These are phyloP conservation scores for Monosporascus ibericus DNA, from an alignment of 2,329 filamentous ascomycete genomes.

Conservation along the genomic window DNA sequence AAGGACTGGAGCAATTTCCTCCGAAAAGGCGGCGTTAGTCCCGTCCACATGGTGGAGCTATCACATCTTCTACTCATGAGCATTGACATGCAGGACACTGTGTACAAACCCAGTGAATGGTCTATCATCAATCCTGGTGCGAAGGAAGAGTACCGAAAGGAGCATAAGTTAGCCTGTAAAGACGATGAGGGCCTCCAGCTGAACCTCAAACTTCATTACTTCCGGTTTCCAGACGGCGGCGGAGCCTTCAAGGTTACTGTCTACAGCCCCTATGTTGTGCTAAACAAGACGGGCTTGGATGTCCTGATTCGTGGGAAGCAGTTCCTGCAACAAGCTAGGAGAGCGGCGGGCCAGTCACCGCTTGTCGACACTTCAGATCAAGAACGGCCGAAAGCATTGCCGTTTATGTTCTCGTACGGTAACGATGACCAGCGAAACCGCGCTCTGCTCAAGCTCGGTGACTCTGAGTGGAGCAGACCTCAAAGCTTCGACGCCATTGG, in stretches of 20 bases:
- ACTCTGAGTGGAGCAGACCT: conserved; percentile 93
- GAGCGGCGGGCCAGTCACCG: conserved; percentile 75
- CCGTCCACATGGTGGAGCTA: conserved; percentile 93
- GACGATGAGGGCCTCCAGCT: conserved; percentile 77
- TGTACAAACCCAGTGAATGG: conserved; percentile 93
- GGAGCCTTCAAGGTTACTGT: conserved; percentile 95
- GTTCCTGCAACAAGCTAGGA: conserved; percentile 75
- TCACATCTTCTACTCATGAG: conserved; percentile 90
- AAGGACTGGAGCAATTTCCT: conserved; percentile 99
- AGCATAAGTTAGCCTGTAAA: conserved; percentile 72
- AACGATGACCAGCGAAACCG: conserved; percentile 88
- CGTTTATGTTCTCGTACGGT: conserved; percentile 94
- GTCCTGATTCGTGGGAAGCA: conserved; percentile 85
- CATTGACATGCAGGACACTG: conserved; percentile 92
- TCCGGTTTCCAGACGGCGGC: conserved; percentile 80
- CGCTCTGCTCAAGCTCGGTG: conserved; percentile 77
- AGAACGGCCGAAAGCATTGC: conserved; percentile 66
- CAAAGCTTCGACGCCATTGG: conserved; percentile 98
- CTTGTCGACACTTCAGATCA: conserved; percentile 39
- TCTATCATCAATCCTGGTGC: conserved; percentile 90
- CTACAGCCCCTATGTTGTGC: conserved; percentile 87
- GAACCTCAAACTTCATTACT: conserved; percentile 84
- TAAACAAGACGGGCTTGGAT: conserved; percentile 91
- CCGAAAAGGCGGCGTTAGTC: conserved; percentile 91
- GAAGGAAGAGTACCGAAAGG: conserved; percentile 81